Evolutionary conservation across 1,284 basidiomycete genomes (phyloP).

Genomic region (Cronartium quercuum): DNA sequence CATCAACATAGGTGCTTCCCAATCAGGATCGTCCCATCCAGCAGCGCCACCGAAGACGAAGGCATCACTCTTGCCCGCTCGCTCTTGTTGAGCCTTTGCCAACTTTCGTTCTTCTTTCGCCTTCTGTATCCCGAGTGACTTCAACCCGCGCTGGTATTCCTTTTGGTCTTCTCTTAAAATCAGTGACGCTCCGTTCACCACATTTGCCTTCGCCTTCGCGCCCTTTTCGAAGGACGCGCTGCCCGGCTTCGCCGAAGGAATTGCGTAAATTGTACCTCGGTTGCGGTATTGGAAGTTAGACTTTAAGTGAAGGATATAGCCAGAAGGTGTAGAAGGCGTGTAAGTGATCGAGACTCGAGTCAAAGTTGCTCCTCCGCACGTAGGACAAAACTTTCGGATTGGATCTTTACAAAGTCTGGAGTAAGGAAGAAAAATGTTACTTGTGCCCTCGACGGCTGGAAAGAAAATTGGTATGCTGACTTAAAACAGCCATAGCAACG

Average conservation of each 20-base stretch:
- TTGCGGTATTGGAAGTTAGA: slow-evolving; percentile 89
- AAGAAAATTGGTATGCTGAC: slow-evolving; percentile 56
- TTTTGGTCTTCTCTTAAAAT: slow-evolving; percentile 84
- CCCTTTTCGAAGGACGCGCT: slow-evolving; percentile 61
- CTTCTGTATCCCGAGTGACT: slow-evolving; percentile 63
- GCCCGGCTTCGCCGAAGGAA: slow-evolving; percentile 84
- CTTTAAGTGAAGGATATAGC: slow-evolving; percentile 68
- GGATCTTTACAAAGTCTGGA: slow-evolving; percentile 87
- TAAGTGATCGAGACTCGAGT: slow-evolving; percentile 82
- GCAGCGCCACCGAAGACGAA: slow-evolving; percentile 57
- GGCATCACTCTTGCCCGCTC: slow-evolving; percentile 44
- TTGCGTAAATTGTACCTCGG: slow-evolving; percentile 86
- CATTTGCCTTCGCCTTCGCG: slow-evolving; percentile 38
- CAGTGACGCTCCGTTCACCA: slow-evolving; percentile 53
- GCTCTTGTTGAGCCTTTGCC: slow-evolving; percentile 54
- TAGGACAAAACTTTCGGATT: slow-evolving; percentile 93
- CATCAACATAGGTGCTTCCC: slow-evolving; percentile 63
- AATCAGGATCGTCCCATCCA: slow-evolving; percentile 82
- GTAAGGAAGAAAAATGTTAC: slow-evolving; percentile 1
- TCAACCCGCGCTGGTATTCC: slow-evolving; percentile 74
- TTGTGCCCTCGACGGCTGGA: background rate
- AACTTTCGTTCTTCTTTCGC: slow-evolving; percentile 71
- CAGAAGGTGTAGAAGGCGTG: slow-evolving; percentile 52
- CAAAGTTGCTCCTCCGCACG: slow-evolving; percentile 88
- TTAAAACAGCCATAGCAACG: slow-evolving; percentile 99